These are phyloP conservation scores for Cytidiella melzeri DNA, from an alignment of 768 basidiomycete genomes.

Conservation along the genomic window DNA sequence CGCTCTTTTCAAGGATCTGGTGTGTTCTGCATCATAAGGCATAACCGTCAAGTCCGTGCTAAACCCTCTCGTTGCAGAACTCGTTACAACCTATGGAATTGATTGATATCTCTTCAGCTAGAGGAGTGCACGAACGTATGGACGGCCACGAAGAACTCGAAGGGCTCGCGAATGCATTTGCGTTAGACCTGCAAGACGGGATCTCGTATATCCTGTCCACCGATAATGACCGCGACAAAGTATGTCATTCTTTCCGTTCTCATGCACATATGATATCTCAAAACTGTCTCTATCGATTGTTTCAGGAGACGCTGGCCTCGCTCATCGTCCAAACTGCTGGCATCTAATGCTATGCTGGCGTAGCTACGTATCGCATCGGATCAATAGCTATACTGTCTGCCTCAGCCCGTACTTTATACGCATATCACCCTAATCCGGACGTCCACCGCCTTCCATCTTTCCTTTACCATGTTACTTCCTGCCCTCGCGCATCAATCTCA, in stretches of 20 bases:
- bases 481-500: too few relatives aligned
- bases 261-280: too few relatives aligned
- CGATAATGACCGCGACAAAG: background rate
- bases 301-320: background rate
- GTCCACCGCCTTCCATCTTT: too few relatives aligned
- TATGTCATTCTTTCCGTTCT: background rate
- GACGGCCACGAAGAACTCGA: background rate
- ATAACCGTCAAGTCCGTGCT: too few relatives aligned
- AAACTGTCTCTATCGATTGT: too few relatives aligned
- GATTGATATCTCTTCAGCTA: background rate
- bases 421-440: too few relatives aligned
- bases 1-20: constrained; percentile 21
- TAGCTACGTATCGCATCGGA: too few relatives aligned
- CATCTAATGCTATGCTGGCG: too few relatives aligned
- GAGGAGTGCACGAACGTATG: background rate
- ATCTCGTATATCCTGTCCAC: background rate
- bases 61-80: background rate
- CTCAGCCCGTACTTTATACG: too few relatives aligned
- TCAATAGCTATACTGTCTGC: too few relatives aligned
- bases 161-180: background rate
- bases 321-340: background rate
- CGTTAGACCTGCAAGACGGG: background rate
- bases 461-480: too few relatives aligned
- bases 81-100: background rate
- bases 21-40: background rate